These are phyloP conservation scores for Glycine latifolia DNA, from an alignment of 306 rosid species.

Conservation along the genomic window DNA sequence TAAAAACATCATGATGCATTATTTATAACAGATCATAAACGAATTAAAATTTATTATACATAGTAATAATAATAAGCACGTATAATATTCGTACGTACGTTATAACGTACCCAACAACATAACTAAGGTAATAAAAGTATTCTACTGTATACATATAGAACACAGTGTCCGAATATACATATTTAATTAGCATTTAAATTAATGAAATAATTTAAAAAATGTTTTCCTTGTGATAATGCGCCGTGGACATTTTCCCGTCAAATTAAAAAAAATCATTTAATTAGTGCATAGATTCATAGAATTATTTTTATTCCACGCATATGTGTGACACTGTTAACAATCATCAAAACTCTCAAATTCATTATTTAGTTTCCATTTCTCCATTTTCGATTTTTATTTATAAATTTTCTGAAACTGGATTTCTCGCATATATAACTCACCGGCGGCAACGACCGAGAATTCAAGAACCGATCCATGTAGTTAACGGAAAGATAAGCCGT, in stretches of 20 bases:
- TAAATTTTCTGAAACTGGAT: slow-evolving; percentile 23
- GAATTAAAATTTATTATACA: slow-evolving; percentile 20
- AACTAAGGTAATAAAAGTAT: neutral
- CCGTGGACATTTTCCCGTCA: slow-evolving; percentile 19
- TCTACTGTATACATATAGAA: neutral
- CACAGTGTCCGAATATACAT: slow-evolving; percentile 25
- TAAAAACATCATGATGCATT: neutral
- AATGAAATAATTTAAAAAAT: neutral
- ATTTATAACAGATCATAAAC: slow-evolving; percentile 1
- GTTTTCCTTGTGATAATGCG: neutral
- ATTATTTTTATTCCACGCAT: slow-evolving; percentile 18
- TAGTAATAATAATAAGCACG: neutral
- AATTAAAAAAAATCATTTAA: slow-evolving; percentile 51
- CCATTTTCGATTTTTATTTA: neutral
- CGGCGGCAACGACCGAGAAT: slow-evolving; percentile 90
- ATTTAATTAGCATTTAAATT: slow-evolving; percentile 18
- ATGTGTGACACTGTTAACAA: neutral
- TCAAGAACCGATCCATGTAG: slow-evolving; percentile 90
- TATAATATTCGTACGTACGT: slow-evolving; percentile 34
- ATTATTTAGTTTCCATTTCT: neutral
- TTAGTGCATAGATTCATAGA: slow-evolving; percentile 47
- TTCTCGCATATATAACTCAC: slow-evolving; percentile 54
- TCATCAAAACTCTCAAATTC: slow-evolving; percentile 12
- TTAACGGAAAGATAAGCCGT: slow-evolving; percentile 97
- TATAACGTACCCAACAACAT: slow-evolving; percentile 1